Evolutionary conservation across 2,329 filamentous ascomycete genomes (phyloP), one percentile per base, ranked within the genome.

Genomic region (Zymoseptoria crescenta): DNA sequence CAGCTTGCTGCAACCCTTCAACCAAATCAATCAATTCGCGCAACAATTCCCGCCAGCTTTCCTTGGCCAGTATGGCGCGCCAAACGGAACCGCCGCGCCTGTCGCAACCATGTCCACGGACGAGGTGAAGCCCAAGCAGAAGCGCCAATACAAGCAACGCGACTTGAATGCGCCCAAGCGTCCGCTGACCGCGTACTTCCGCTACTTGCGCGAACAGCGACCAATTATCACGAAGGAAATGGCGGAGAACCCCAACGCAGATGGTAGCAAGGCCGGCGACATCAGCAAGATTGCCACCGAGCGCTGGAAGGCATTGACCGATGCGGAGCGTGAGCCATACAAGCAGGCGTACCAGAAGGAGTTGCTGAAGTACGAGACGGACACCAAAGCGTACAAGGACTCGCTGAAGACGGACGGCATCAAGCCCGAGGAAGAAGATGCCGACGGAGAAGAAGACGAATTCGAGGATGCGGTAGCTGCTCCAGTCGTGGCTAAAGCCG

Each of bases 121-220:
- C 59, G 56, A 9, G 20, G 51, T 48, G 28, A 52, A 68, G n/a
- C 61, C 64, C 45, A 68, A 67, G 63, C 68, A 67, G 64, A 73
- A 72, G 62, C 69, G 71, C 35, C 65, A 65, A 30, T 71, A 89
- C 70, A 80, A 79, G 71, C 73, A 74, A 53, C 77, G 74, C 65
- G 93, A 97, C 74, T 92, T 92, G 67, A 96, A 96, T 74, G 92
- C 92, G 6, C 93, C 93, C 61, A 97, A 96, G 83, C 86, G 92
- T 55, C 92, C 93, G 8, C 76, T 96, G 71, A 97, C 93, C 5
- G 91, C 93, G 2, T 96, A 95, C 80, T 96, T 97, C 80, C 80
- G 96, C 62, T 97, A 91, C 79, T 91, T 96, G 81, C 88, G 95
- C 74, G 87, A 88, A 64, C 91, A 91, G 64, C 88, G 94, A 54